phyloP scores from a whole-genome alignment of 116 monocot species.

The Phalaenopsis hybrid region DNA sequence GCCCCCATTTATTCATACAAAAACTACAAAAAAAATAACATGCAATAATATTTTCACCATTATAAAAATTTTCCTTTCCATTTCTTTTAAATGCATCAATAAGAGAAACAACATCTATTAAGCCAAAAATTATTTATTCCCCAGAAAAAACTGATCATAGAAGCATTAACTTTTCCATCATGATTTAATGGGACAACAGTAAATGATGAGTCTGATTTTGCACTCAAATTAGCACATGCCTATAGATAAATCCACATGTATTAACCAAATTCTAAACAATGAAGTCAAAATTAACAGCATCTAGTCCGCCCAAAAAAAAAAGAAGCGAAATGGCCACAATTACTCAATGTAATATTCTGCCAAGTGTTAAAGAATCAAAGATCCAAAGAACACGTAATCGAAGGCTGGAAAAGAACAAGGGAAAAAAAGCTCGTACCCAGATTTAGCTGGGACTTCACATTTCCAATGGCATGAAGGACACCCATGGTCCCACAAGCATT shows the following conservation, averaged over 20 bases:
- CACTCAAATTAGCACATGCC: background rate
- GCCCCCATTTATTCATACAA: background rate
- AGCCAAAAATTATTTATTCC: background rate
- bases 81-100: background rate
- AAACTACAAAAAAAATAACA: background rate
- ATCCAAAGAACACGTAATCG: background rate
- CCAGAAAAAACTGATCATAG: background rate
- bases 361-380: background rate
- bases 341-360: background rate
- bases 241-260: background rate
- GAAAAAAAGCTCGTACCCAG: slow-evolving; percentile 38
- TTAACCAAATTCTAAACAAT: background rate
- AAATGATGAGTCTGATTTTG: background rate
- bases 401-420: background rate
- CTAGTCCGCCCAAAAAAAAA: background rate
- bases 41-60: background rate
- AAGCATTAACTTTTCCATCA: background rate
- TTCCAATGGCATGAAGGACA: slow-evolving; percentile 91
- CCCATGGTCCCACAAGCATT: slow-evolving; percentile 99
- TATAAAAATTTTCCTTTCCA: background rate
- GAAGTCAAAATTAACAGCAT: background rate
- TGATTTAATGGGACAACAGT: background rate
- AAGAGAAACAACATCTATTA: background rate
- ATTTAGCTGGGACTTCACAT: slow-evolving; percentile 63
- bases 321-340: no score